Conservation (phyloP, 176 grass and related monocot genomes). For the Poa pratensis region DNA sequence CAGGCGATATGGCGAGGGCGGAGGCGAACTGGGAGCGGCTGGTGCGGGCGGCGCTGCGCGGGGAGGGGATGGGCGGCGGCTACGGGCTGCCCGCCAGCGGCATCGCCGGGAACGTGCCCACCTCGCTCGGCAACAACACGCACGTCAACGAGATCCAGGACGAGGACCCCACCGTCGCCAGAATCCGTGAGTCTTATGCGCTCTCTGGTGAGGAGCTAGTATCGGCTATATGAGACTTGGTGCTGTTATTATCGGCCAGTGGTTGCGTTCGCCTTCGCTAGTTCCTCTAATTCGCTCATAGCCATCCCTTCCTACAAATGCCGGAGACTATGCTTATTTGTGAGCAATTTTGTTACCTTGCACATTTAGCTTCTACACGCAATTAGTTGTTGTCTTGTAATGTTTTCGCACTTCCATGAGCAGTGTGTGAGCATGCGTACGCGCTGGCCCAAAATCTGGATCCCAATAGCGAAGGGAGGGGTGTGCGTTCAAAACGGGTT, state of each 20-base stretch:
- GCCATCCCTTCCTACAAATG: too few relatives aligned
- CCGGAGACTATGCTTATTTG: too few relatives aligned
- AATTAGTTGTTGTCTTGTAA: background rate
- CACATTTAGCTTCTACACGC: background rate
- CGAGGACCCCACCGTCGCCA: constrained; percentile 74
- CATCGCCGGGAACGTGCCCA: constrained; percentile 77
- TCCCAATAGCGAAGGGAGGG: constrained; percentile 87
- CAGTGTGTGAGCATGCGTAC: constrained; percentile 97
- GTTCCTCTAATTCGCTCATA: background rate
- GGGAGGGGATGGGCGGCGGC: constrained; percentile 48
- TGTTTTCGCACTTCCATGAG: constrained; percentile 20
- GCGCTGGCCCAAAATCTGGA: constrained; percentile 82
- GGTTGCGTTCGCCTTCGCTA: too few relatives aligned
- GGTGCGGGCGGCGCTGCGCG: constrained; percentile 75
- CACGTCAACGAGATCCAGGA: constrained; percentile 97
- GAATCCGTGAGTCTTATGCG: constrained; percentile 65
- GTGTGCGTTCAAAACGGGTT: constrained; percentile 94
- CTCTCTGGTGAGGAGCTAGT: background rate
- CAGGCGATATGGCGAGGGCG: constrained; percentile 60
- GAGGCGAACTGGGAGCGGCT: constrained; percentile 94
- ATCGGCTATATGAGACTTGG: background rate
- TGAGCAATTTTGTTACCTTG: background rate
- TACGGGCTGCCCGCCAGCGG: constrained; percentile 54
- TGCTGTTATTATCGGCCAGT: too few relatives aligned
- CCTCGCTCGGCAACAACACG: constrained; percentile 71